Evolutionary conservation across 768 basidiomycete species (phyloP).

Genomic region (Imleria badia): DNA sequence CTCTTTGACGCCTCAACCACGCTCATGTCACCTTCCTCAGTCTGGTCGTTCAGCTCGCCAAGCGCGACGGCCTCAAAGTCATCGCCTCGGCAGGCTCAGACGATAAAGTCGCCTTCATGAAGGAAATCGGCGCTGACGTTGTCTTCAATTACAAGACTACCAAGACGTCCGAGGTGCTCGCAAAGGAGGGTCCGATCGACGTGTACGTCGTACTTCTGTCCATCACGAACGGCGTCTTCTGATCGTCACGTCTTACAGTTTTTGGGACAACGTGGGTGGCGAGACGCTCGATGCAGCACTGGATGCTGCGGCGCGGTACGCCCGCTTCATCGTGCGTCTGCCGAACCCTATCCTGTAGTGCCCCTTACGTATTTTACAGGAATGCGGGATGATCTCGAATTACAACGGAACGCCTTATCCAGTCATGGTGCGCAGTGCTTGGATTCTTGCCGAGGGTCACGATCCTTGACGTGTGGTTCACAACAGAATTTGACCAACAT

Average conservation of each 20-base stretch:
- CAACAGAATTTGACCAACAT: constrained; percentile 1
- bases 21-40: neutral
- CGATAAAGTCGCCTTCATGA: constrained; percentile 6
- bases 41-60: constrained; percentile 5
- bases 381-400: neutral
- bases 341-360: neutral
- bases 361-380: neutral
- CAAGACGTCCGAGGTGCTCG: constrained; percentile 4
- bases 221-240: neutral
- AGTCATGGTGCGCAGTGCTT: neutral
- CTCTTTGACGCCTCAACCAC: neutral
- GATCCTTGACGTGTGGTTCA: neutral
- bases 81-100: constrained; percentile 6
- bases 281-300: constrained; percentile 5
- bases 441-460: neutral
- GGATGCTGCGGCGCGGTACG: constrained; percentile 1
- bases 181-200: constrained; percentile 4
- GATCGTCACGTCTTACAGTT: neutral
- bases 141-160: constrained; percentile 3
- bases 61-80: constrained; percentile 8
- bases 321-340: constrained; percentile 7
- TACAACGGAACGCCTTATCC: neutral
- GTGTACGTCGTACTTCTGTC: neutral
- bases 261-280: constrained; percentile 6
- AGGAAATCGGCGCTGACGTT: neutral